phyloP scores from a whole-genome alignment of 257 asterid species.

The Solanum lycopersicoides region DNA sequence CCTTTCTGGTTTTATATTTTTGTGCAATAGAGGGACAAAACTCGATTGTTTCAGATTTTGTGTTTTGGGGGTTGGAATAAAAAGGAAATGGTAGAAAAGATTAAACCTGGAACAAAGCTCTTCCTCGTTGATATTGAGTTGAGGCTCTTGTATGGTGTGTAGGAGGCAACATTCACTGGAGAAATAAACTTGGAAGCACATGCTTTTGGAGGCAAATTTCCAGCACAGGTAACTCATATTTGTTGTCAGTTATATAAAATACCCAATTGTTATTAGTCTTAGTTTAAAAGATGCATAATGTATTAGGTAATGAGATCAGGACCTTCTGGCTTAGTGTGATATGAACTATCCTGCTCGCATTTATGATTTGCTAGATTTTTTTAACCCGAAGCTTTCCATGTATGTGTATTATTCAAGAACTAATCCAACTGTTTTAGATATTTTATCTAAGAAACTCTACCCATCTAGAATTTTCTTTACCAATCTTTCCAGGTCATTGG shows the following conservation, averaged over 20 bases:
- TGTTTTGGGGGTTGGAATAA: constrained; percentile 73
- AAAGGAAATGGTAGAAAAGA: constrained; percentile 39
- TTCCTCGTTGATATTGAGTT: constrained; percentile 55
- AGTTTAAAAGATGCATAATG: not conserved
- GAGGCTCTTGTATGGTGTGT: constrained; percentile 66
- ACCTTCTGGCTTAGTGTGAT: not conserved
- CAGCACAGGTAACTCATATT: constrained; percentile 54
- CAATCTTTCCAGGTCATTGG: not conserved
- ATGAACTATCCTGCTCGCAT: not conserved
- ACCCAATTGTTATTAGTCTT: not conserved
- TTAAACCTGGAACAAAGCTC: constrained; percentile 57
- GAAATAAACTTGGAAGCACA: constrained; percentile 52
- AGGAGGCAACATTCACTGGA: constrained; percentile 65
- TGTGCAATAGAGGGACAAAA: constrained; percentile 58
- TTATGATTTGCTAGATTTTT: not conserved
- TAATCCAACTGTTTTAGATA: not conserved
- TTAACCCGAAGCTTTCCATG: not conserved
- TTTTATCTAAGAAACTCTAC: not conserved
- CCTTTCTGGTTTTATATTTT: constrained; percentile 59
- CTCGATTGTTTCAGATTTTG: constrained; percentile 57
- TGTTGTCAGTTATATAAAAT: not conserved
- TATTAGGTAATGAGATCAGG: not conserved
- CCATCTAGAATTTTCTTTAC: not conserved
- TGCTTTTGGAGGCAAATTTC: constrained; percentile 69
- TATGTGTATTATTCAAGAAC: not conserved